Conservation (phyloP, 2,329 filamentous ascomycete species). For the Tolypocladium sp. region DNA sequence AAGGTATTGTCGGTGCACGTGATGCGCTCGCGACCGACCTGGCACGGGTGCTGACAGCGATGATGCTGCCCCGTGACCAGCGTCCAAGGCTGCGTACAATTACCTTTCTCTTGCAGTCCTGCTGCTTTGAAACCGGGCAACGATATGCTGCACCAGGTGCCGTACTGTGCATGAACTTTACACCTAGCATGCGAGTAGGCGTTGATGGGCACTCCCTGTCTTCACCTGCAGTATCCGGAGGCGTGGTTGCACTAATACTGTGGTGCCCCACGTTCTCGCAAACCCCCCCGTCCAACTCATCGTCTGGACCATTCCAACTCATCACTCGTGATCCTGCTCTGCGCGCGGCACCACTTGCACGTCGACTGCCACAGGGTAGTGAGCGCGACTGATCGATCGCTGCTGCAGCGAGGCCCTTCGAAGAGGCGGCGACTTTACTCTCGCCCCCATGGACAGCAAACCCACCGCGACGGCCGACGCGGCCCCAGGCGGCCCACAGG, state of each 20-base stretch:
- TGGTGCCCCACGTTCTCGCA: not conserved
- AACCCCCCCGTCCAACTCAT: not conserved
- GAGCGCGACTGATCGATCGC: not conserved
- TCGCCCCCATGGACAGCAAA: slow-evolving; percentile 3
- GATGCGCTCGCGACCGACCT: not conserved
- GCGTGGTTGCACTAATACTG: not conserved
- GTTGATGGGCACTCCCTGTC: not conserved
- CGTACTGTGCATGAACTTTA: not conserved
- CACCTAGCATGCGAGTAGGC: not conserved
- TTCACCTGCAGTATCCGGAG: not conserved
- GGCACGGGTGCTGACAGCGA: too few relatives aligned
- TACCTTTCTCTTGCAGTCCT: not conserved
- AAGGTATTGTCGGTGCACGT: not conserved
- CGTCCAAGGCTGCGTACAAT: not conserved
- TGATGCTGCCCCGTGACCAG: not conserved
- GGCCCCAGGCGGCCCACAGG: slow-evolving; percentile 12
- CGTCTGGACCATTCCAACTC: not conserved
- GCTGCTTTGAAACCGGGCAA: not conserved
- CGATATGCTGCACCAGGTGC: not conserved
- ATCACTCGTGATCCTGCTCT: not conserved
- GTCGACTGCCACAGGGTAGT: not conserved
- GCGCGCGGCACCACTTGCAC: not conserved
- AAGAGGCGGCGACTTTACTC: not conserved
- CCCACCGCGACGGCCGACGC: not conserved
- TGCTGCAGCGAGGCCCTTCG: not conserved